phyloP scores from a whole-genome alignment of 495 filamentous ascomycete species.

The Hypomontagnella submonticulosa region DNA sequence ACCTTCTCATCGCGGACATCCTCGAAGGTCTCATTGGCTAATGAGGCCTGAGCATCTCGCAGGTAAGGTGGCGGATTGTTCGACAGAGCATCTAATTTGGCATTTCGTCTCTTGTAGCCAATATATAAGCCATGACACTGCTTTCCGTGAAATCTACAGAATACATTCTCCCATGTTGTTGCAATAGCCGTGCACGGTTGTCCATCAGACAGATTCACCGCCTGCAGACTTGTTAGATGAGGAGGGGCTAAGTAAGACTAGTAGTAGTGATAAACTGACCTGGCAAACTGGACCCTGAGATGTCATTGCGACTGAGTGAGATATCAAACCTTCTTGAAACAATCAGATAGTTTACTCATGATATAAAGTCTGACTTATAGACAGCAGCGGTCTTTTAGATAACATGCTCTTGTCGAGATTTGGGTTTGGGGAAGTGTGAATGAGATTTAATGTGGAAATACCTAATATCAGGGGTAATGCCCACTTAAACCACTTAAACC shows the following conservation, averaged over 20 bases:
- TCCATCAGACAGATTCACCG: slow-evolving; percentile 55
- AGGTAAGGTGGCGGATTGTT: slow-evolving; percentile 52
- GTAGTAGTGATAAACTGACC: slow-evolving; percentile 17
- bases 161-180: slow-evolving; percentile 57
- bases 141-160: slow-evolving; percentile 60
- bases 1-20: slow-evolving; percentile 50
- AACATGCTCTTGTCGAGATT: no score
- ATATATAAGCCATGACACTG: slow-evolving; percentile 62
- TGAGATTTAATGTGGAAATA: no score
- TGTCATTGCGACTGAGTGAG: slow-evolving; percentile 9
- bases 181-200: slow-evolving; percentile 50
- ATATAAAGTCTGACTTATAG: background rate
- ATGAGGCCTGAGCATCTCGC: slow-evolving; percentile 43
- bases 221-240: slow-evolving; percentile 41
- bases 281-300: slow-evolving; percentile 32
- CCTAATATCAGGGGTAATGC: background rate
- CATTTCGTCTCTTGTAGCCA: slow-evolving; percentile 62
- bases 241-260: background rate
- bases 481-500: slow-evolving; percentile 4
- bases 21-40: slow-evolving; percentile 57
- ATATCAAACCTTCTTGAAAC: background rate
- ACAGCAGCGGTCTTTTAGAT: background rate
- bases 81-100: slow-evolving; percentile 54
- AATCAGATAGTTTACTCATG: background rate
- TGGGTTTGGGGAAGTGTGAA: no score